Evolutionary conservation across 2,329 filamentous ascomycete species (phyloP), one percentile per base, ranked within the genome.

Genomic region (Endoconidiophora polonica): DNA sequence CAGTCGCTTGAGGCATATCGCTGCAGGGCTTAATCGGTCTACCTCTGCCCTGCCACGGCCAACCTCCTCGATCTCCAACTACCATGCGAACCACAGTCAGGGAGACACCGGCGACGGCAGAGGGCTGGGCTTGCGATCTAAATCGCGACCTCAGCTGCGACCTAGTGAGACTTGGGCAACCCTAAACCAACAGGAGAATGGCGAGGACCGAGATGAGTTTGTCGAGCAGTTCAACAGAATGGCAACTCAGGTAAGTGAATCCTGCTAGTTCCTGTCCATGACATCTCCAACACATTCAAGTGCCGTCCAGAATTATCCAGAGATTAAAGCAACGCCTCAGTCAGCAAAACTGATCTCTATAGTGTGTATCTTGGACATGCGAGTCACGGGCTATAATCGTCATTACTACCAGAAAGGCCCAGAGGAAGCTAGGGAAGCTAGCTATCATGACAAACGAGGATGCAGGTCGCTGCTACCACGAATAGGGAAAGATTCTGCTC

Each of bases 161-260:
- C 51, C 47, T n/a, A 50, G 42, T 20, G 51, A 53, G 47, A 46
- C 51, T 16, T 53, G 51, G 51, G 51, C 51, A 3, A 39, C 26
- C 18, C 44, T 53, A 23, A 47, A 53, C 22, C 47, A 47, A 4
- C 43, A 63, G 3, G 73, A 75, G 39, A 69, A 71, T 26, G 59
- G 70, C 14, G 68, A 71, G 36, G 67, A 72, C 48, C 66, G 74
- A 26, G 59, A 62, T 1, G 57, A 62, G 2, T 76, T 74, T 58
- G 59, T 79, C 4, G 57, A 69, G 5, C 73, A 79, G 56, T 82
- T 79, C 60, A 81, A 81, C 58, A 65, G 68, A 3, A 59, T 81
- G 4, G 77, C 78, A 2, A 69, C 66, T 50, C 74, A 74, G 68
- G 77, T 78, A 54, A 29, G 55, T 2, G 20, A 10, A 33, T 33